phyloP scores from a whole-genome alignment of 306 rosid genomes.

The Lotus japonicus region DNA sequence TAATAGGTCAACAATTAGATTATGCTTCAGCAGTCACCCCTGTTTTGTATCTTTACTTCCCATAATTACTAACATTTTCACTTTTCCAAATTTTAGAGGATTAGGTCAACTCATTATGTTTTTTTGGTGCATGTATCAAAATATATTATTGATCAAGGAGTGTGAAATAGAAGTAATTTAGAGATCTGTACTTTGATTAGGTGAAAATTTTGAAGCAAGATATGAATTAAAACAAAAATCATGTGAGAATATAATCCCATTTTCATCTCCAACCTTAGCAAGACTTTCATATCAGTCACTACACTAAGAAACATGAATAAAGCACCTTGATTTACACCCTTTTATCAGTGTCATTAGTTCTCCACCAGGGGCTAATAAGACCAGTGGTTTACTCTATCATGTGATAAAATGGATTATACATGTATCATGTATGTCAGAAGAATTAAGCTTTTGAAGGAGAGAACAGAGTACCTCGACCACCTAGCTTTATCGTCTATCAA shows the following conservation, averaged over 20 bases:
- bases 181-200: slow-evolving; percentile 8
- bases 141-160: not conserved
- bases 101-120: not conserved
- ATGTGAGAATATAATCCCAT: not conserved
- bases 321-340: too few relatives aligned
- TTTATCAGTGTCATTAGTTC: too few relatives aligned
- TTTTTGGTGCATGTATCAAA: not conserved
- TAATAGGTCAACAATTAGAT: slow-evolving; percentile 11
- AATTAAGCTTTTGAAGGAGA: slow-evolving; percentile 7
- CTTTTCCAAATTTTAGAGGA: slow-evolving; percentile 6
- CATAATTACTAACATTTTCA: not conserved
- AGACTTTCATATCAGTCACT: too few relatives aligned
- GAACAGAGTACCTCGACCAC: slow-evolving; percentile 80
- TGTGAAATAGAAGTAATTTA: not conserved
- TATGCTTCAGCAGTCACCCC: not conserved
- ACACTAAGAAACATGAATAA: too few relatives aligned
- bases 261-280: too few relatives aligned
- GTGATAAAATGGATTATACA: not conserved
- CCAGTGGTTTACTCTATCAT: too few relatives aligned
- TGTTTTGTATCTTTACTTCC: not conserved
- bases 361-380: too few relatives aligned
- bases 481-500: slow-evolving; percentile 89
- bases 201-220: slow-evolving; percentile 6
- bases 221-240: not conserved
- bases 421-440: not conserved